Evolutionary conservation across 768 basidiomycete genomes (phyloP).

Genomic region (Inosperma sp.): DNA sequence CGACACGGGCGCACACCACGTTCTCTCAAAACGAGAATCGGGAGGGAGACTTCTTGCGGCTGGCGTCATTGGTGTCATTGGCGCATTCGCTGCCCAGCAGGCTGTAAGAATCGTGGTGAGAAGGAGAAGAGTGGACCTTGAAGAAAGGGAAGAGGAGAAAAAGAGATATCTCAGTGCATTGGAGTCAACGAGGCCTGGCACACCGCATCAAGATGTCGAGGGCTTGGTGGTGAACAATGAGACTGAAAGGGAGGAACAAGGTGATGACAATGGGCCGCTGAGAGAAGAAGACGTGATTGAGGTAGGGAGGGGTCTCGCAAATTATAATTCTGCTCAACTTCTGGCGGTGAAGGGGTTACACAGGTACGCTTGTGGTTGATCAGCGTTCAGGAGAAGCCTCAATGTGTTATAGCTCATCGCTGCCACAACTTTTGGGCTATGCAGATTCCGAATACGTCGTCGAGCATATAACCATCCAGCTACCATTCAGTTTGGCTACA

Average conservation of each 20-base stretch:
- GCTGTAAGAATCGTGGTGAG: conserved; percentile 79
- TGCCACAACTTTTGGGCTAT: conserved; percentile 81
- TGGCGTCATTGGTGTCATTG: conserved; percentile 83
- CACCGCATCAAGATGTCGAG: conserved; percentile 33
- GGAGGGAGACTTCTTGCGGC: conserved; percentile 90
- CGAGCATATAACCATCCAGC: conserved; percentile 84
- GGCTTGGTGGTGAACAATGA: conserved; percentile 21
- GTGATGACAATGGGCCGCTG: conserved; percentile 31
- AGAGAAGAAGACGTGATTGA: conserved; percentile 69
- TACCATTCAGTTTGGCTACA: conserved; percentile 26
- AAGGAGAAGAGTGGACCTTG: conserved; percentile 21
- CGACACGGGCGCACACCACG: conserved; percentile 82
- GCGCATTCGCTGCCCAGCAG: conserved; percentile 90
- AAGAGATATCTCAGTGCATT: conserved; percentile 35
- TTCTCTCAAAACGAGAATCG: conserved; percentile 78
- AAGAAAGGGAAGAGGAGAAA: conserved; percentile 28
- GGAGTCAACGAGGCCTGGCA: conserved; percentile 49
- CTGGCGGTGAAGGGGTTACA: conserved; percentile 82
- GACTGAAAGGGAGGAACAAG: conserved; percentile 9
- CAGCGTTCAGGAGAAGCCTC: too few relatives aligned
- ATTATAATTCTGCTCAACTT: conserved; percentile 95
- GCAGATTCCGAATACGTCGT: conserved; percentile 97
- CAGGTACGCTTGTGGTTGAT: conserved; percentile 53
- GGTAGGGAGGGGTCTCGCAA: conserved; percentile 90
- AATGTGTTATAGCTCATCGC: conserved; percentile 64